phyloP scores from a whole-genome alignment of 768 basidiomycete genomes.

The Suillus paluster region DNA sequence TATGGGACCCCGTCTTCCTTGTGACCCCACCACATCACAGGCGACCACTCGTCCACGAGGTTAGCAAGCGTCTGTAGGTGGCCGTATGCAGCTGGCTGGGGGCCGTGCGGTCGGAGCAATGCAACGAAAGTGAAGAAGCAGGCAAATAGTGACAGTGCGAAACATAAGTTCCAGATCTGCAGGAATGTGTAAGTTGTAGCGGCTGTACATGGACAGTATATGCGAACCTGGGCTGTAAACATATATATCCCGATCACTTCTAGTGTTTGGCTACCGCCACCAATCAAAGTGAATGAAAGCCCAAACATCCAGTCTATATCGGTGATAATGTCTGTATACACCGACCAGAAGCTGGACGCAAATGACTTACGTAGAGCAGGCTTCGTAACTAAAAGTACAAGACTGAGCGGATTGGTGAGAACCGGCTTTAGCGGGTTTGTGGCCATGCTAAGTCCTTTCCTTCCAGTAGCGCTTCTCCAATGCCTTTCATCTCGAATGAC shows the following conservation, averaged over 20 bases:
- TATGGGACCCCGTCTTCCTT: slow-evolving; percentile 15
- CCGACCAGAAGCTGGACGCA: not conserved
- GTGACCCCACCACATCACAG: slow-evolving; percentile 36
- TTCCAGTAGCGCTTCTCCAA: slow-evolving; percentile 28
- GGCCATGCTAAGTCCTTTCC: slow-evolving; percentile 18
- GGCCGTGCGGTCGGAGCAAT: slow-evolving; percentile 21
- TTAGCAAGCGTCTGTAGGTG: slow-evolving; percentile 39
- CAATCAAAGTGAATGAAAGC: slow-evolving; percentile 29
- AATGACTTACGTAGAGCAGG: slow-evolving; percentile 30
- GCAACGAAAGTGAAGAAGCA: slow-evolving; percentile 20
- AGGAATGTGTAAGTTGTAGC: not conserved
- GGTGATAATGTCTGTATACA: not conserved
- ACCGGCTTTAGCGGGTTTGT: slow-evolving; percentile 25
- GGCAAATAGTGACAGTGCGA: slow-evolving; percentile 22
- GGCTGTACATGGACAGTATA: not conserved
- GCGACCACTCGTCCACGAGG: slow-evolving; percentile 39
- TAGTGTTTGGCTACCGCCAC: slow-evolving; percentile 16
- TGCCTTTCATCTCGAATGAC: slow-evolving; percentile 32
- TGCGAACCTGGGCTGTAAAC: slow-evolving; percentile 32
- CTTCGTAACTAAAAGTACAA: slow-evolving; percentile 21
- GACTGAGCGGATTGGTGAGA: slow-evolving; percentile 24
- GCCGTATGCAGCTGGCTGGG: slow-evolving; percentile 36
- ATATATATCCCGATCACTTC: slow-evolving; percentile 30
- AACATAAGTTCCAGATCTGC: slow-evolving; percentile 32
- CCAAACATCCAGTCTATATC: slow-evolving; percentile 36